Conservation (phyloP, 108 stramenopile genomes). For the Cyclotella atomus region DNA sequence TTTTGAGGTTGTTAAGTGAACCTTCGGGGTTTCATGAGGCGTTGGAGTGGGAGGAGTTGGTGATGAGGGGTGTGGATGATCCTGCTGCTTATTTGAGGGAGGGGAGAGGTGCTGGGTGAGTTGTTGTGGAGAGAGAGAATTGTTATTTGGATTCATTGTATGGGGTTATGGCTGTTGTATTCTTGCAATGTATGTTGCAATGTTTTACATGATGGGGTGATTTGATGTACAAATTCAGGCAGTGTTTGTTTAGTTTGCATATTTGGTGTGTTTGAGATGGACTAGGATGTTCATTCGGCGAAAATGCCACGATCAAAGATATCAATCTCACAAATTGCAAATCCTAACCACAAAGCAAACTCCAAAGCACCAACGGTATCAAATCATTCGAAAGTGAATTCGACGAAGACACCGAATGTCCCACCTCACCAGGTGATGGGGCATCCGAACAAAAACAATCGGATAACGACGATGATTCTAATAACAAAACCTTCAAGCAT, state of each 20-base stretch:
- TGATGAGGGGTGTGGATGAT: slow-evolving; percentile 29
- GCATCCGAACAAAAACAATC: slow-evolving; percentile 37
- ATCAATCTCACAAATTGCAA: too few species aligned
- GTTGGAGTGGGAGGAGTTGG: slow-evolving; percentile 38
- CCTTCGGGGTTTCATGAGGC: slow-evolving; percentile 83
- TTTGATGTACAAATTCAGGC: too few species aligned
- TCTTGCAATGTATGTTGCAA: not conserved
- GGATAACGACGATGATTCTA: not conserved
- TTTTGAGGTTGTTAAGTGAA: slow-evolving; percentile 72
- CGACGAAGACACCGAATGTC: slow-evolving; percentile 9
- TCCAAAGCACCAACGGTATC: slow-evolving; percentile 3
- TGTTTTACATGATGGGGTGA: too few species aligned
- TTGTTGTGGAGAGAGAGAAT: too few species aligned
- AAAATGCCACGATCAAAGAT: too few species aligned
- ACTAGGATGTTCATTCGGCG: too few species aligned
- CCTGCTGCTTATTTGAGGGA: slow-evolving; percentile 25
- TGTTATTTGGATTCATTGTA: not conserved
- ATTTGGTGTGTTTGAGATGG: too few species aligned
- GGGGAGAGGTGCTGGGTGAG: slow-evolving; percentile 15
- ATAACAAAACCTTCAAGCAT: not conserved
- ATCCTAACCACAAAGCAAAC: too few species aligned
- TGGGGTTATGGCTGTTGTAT: not conserved
- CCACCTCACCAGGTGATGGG: slow-evolving; percentile 11
- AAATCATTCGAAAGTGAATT: slow-evolving; percentile 23
- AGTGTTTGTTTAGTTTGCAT: too few species aligned